phyloP scores from a whole-genome alignment of 441 rosid genomes.

The Pelargonium fulgidum region DNA sequence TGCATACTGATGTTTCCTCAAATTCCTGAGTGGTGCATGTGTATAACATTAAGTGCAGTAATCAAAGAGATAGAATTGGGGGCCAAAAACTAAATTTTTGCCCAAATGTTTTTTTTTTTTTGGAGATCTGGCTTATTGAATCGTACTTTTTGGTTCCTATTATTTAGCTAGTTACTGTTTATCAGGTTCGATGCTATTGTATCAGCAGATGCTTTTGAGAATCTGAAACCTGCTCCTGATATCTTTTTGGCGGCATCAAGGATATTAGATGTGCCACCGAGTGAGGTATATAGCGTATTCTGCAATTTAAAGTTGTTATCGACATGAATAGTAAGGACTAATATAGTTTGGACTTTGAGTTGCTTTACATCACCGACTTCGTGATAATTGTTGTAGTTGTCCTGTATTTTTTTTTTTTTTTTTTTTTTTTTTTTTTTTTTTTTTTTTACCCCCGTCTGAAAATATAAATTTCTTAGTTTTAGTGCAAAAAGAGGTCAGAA shows the following conservation, averaged over 20 bases:
- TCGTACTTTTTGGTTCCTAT: slow-evolving; percentile 13
- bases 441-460: not conserved
- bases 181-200: slow-evolving; percentile 94
- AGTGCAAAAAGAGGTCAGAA: slow-evolving; percentile 11
- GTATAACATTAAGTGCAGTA: not conserved
- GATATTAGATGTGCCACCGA: slow-evolving; percentile 64
- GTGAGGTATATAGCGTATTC: slow-evolving; percentile 46
- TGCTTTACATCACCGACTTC: slow-evolving; percentile 1
- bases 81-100: not conserved
- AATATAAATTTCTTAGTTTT: slow-evolving; percentile 4
- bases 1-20: slow-evolving; percentile 3
- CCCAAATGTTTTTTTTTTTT: not conserved
- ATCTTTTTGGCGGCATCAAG: slow-evolving; percentile 91
- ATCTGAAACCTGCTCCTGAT: slow-evolving; percentile 94
- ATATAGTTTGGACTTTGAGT: slow-evolving; percentile 1
- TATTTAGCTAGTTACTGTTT: slow-evolving; percentile 21
- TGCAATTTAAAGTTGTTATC: slow-evolving; percentile 3
- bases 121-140: not conserved
- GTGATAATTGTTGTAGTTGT: not conserved
- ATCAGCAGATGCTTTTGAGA: slow-evolving; percentile 96
- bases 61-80: not conserved
- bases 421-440: too few relatives aligned
- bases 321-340: not conserved
- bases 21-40: not conserved
- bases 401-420: too few relatives aligned